Evolutionary conservation across 2,329 filamentous ascomycete genomes (phyloP).

Genomic region (Thyridium curvatum): DNA sequence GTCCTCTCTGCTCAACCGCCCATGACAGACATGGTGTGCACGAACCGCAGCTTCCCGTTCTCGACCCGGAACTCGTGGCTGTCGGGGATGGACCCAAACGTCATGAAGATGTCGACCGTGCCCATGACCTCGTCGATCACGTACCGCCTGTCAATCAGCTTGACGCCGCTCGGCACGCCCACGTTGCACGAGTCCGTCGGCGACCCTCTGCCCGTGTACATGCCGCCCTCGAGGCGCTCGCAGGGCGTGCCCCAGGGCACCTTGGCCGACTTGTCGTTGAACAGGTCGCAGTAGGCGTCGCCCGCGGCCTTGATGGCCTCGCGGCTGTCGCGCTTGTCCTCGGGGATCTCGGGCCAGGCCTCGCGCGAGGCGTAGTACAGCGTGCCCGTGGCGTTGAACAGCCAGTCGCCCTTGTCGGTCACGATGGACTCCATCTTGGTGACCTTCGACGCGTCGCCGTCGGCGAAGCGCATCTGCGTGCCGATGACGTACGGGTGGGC

Average conservation of each 20-base stretch:
- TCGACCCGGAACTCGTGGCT: slow-evolving; percentile 27
- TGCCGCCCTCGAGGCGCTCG: slow-evolving; percentile 27
- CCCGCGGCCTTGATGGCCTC: slow-evolving; percentile 26
- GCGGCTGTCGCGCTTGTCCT: slow-evolving; percentile 21
- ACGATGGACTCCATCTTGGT: slow-evolving; percentile 20
- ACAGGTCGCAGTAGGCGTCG: slow-evolving; percentile 29
- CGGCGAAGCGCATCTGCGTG: slow-evolving; percentile 18
- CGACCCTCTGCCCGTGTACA: slow-evolving; percentile 22
- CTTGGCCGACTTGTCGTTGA: slow-evolving; percentile 25
- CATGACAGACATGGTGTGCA: slow-evolving; percentile 23
- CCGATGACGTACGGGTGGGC: slow-evolving; percentile 18
- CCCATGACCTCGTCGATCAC: slow-evolving; percentile 16
- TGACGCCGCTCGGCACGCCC: slow-evolving; percentile 23
- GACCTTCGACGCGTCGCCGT: slow-evolving; percentile 3
- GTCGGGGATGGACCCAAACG: slow-evolving; percentile 22
- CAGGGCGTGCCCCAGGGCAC: slow-evolving; percentile 31
- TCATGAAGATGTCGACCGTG: slow-evolving; percentile 17
- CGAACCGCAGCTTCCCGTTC: slow-evolving; percentile 21
- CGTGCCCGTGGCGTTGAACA: slow-evolving; percentile 27
- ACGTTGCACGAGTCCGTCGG: slow-evolving; percentile 23
- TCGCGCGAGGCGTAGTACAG: slow-evolving; percentile 23
- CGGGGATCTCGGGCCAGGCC: slow-evolving; percentile 24
- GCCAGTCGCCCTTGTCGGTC: slow-evolving; percentile 26
- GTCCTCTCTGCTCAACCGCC: no score
- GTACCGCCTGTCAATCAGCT: slow-evolving; percentile 15